A percentile compares a stretch with the other conserved stretches of the same genome.
These are phyloP conservation scores for Schoenoplectus triqueter DNA, from an alignment of 202 grass and related monocot species.

Conservation along the genomic window DNA sequence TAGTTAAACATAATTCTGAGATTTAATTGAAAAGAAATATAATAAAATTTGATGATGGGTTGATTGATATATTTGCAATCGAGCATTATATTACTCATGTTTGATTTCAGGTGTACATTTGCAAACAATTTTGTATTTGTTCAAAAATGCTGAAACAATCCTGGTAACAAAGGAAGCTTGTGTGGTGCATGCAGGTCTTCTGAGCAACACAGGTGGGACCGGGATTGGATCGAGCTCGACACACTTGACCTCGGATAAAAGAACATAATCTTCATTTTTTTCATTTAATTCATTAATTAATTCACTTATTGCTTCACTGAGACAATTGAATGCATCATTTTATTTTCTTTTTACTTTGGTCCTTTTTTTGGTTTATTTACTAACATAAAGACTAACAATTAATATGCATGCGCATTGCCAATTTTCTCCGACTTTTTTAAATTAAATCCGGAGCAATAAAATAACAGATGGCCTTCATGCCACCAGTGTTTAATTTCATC, in stretches of 20 bases:
- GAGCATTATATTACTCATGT: not conserved
- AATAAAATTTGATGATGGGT: not conserved
- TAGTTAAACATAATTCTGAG: not conserved
- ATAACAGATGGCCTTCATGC: conserved; percentile 4
- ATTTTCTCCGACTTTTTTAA: conserved; percentile 3
- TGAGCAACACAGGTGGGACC: not conserved
- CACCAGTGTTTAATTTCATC: not conserved
- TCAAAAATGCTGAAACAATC: not conserved
- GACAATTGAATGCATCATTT: conserved; percentile 36
- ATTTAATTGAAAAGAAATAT: not conserved
- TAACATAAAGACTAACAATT: conserved; percentile 31
- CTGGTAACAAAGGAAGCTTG: conserved; percentile 10
- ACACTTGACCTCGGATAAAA: conserved; percentile 37
- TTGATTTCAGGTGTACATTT: not conserved
- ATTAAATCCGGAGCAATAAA: not conserved
- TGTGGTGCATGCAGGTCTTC: conserved; percentile 25
- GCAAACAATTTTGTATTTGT: not conserved
- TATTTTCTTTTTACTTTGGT: conserved; percentile 5
- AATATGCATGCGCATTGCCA: conserved; percentile 1
- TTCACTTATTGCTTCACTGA: conserved; percentile 35
- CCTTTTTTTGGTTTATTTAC: conserved; percentile 9
- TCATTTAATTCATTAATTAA: conserved; percentile 40
- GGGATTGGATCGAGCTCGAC: conserved; percentile 40
- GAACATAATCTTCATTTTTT: conserved; percentile 32
- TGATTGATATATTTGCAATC: not conserved